phyloP scores from a whole-genome alignment of 345 rosid genomes.

The Abelmoschus esculentus region DNA sequence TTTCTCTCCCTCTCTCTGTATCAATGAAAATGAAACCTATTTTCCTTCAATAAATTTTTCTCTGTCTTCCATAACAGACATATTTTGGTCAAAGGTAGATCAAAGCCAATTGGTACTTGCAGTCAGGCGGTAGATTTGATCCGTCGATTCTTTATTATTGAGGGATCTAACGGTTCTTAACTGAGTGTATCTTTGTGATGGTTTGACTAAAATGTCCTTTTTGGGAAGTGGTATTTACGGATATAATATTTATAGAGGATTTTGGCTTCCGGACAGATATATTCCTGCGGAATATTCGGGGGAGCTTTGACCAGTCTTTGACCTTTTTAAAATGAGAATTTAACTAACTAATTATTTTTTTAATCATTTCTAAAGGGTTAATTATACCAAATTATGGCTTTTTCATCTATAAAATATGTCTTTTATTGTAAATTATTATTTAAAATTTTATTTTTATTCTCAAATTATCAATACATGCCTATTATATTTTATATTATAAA shows the following conservation, averaged over 20 bases:
- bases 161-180: conserved; percentile 28
- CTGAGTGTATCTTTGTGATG: not conserved
- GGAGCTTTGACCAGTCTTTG: conserved; percentile 24
- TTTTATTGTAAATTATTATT: no score
- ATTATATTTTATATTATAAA: no score
- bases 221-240: not conserved
- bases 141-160: conserved; percentile 29
- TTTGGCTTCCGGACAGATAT: conserved; percentile 10
- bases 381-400: no score
- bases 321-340: conserved; percentile 10
- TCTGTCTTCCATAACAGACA: conserved; percentile 10
- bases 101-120: conserved; percentile 32
- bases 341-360: not conserved
- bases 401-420: no score
- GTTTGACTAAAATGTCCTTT: conserved; percentile 16
- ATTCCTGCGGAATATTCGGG: conserved; percentile 40
- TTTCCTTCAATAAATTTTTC: not conserved
- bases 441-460: no score
- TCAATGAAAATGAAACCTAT: not conserved
- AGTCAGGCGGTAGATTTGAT: conserved; percentile 31
- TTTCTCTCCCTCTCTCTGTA: not conserved
- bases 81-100: conserved; percentile 36
- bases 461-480: no score
- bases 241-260: not conserved
- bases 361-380: not conserved